Evolutionary conservation across 164 flowering plant genomes (phyloP), one percentile per base, ranked within the genome.

Genomic region (Magnolia officinalis): DNA sequence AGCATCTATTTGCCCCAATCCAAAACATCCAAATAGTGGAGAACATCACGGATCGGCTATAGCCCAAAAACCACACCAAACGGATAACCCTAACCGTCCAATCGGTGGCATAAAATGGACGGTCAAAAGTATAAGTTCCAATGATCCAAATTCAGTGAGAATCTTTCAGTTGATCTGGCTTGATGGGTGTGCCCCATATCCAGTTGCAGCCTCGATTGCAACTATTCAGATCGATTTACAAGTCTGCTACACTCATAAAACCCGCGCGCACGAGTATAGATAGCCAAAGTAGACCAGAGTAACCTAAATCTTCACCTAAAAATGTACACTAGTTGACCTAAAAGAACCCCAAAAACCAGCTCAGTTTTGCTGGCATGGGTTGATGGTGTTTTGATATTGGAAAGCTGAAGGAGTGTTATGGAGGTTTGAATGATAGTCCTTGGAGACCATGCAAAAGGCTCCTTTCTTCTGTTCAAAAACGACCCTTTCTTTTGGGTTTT

Each of bases 371-470:
- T 89, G 92, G 81, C 87, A 85, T 20, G 50, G 76, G 66, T 73
- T 77, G 73, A 76, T 72, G 26, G 50, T 75, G 74, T 80, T 74
- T 71, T 72, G 79, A 49, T 79, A 82, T 85, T 50, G 85, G 84
- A 85, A 86, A 84, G 78, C 83, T 82, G 83, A 87, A 74, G 82
- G 16, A 55, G 61, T 10, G 18, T 11, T 11, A 55, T 11, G 10
- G 61, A 55, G 61, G 81, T 74, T 82, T 78, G 75, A 87, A 88
- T 87, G 26, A 83, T 82, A 31, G 50, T 83, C 65, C 89, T 89
- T 77, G 89, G 86, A 88, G 91, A 89, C 92, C 90, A 87, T 86
- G 91, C 90, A 87, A 82, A 87, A 87, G 80, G 72, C 74, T 52
- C 72, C 79, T 74, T 79, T 79, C 69, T 63, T 69, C 70, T 79